These are phyloP conservation scores for Coccomyxa sp. DNA, from an alignment of 139 green algal genomes.

Conservation along the genomic window DNA sequence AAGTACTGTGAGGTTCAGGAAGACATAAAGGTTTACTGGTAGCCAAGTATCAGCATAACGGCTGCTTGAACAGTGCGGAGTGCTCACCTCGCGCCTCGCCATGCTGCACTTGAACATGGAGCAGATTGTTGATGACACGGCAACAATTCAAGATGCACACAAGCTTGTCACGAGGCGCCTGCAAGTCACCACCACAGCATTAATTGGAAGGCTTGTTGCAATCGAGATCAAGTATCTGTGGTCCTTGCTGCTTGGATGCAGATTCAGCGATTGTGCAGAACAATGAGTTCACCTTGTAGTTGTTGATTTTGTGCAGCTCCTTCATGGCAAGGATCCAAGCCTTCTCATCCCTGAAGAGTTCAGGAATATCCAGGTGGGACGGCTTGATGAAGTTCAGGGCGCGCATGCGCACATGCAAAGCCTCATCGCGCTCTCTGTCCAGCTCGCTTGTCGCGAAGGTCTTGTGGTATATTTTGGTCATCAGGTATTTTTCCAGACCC, in stretches of 20 bases:
- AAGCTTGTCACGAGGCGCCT: slow-evolving; percentile 96
- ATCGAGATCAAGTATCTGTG: no score
- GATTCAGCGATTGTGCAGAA: not conserved
- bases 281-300: slow-evolving; percentile 58
- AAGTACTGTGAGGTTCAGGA: not conserved
- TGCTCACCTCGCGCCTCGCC: slow-evolving; percentile 18
- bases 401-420: slow-evolving; percentile 51
- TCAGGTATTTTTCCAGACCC: slow-evolving; percentile 96
- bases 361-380: slow-evolving; percentile 81
- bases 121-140: slow-evolving; percentile 76
- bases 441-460: slow-evolving; percentile 62
- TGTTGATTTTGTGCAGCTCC: slow-evolving; percentile 86
- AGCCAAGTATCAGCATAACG: not conserved
- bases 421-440: slow-evolving; percentile 74
- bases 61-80: not conserved
- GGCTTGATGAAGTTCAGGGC: slow-evolving; percentile 71
- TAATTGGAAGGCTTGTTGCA: not conserved
- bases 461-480: slow-evolving; percentile 88
- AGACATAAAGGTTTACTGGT: not conserved
- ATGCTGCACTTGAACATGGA: slow-evolving; percentile 31
- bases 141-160: slow-evolving; percentile 90
- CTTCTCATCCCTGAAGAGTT: slow-evolving; percentile 25
- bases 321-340: slow-evolving; percentile 58
- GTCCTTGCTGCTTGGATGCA: not conserved
- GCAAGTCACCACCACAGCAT: not conserved